Evolutionary conservation across 805 yeast genomes (phyloP), one percentile per base, ranked within the genome.

Genomic region (Scheffersomyces ergatensis): DNA sequence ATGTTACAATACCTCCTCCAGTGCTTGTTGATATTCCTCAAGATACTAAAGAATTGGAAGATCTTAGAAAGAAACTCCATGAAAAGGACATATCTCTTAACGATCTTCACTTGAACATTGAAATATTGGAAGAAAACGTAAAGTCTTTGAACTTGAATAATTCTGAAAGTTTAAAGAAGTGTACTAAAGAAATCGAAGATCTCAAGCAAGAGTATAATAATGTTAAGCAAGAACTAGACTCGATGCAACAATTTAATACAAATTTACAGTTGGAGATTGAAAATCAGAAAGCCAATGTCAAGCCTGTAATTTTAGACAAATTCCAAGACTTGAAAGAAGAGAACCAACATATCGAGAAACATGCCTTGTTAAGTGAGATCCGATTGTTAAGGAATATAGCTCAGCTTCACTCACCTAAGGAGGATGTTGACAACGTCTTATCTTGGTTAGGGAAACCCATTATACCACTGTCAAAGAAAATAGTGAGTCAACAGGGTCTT

Each of bases 281-380:
- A 12, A 29, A 6, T 5, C 11, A 14, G 5, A 15, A 29, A 14
- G 5, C 5, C 5, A 15, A 8, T 14, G 18, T 14, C n/a, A 15
- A 29, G 17, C 6, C 17, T n/a, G 5, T 15, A n/a, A 6, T 15
- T 12, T 6, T n/a, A 9, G 31, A 44, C 2, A 52, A 52, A 3
- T 70, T 74, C 40, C 59, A 57, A 2, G 53, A 58, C 25, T 43
- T 70, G 8, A 42, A 62, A 12, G 55, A 63, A 5, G 74, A 67
- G 44, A 58, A 60, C 35, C 54, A 62, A 20, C 53, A 51, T 31
- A 53, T 59, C 3, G 63, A 57, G 3, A 65, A 62, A 29, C 46
- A 65, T 31, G 65, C 67, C 1, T 49, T 77, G 13, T 48, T 74
- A 0, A 72, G 74, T 25, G 80, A 78, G 50, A 66, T 78, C 9